A percentile compares a stretch with the other conserved stretches of the same genome.
Conservation (phyloP, 2,329 filamentous ascomycete genomes). For the Talaromyces islandicus region DNA sequence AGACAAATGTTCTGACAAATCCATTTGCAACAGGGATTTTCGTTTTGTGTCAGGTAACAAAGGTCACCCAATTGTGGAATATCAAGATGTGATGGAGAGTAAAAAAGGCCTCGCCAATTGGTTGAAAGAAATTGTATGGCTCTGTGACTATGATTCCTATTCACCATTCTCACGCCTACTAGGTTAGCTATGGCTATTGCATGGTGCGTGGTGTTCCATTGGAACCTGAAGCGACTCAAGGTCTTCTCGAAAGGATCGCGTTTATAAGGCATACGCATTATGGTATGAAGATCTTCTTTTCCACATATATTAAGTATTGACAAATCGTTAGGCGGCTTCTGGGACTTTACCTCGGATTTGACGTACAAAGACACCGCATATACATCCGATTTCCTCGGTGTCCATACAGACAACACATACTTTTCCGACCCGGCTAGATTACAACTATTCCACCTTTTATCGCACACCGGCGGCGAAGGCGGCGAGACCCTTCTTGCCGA, state of each 20-base stretch:
- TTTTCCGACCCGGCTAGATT: slow-evolving; percentile 88
- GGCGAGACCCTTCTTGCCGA: slow-evolving; percentile 81
- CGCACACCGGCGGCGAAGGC: slow-evolving; percentile 60
- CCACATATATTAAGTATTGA: neutral
- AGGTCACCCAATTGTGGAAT: slow-evolving; percentile 55
- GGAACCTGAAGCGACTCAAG: slow-evolving; percentile 63
- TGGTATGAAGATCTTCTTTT: slow-evolving; percentile 49
- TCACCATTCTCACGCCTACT: slow-evolving; percentile 39
- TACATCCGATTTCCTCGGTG: slow-evolving; percentile 72
- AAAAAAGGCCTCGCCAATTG: slow-evolving; percentile 54
- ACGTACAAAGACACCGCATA: slow-evolving; percentile 87
- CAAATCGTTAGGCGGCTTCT: slow-evolving; percentile 54
- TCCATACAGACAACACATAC: slow-evolving; percentile 94
- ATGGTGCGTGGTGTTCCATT: slow-evolving; percentile 68
- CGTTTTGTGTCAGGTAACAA: slow-evolving; percentile 37
- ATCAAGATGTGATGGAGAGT: slow-evolving; percentile 54
- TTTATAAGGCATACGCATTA: slow-evolving; percentile 91
- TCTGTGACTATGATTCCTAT: neutral
- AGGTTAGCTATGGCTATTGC: slow-evolving; percentile 62
- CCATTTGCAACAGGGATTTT: slow-evolving; percentile 19
- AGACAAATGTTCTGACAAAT: neutral
- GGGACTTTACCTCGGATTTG: slow-evolving; percentile 85
- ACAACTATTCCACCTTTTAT: slow-evolving; percentile 88
- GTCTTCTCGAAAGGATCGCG: slow-evolving; percentile 72
- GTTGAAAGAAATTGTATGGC: slow-evolving; percentile 54